phyloP scores from a whole-genome alignment of 805 yeast genomes.

The Candida maesae region DNA sequence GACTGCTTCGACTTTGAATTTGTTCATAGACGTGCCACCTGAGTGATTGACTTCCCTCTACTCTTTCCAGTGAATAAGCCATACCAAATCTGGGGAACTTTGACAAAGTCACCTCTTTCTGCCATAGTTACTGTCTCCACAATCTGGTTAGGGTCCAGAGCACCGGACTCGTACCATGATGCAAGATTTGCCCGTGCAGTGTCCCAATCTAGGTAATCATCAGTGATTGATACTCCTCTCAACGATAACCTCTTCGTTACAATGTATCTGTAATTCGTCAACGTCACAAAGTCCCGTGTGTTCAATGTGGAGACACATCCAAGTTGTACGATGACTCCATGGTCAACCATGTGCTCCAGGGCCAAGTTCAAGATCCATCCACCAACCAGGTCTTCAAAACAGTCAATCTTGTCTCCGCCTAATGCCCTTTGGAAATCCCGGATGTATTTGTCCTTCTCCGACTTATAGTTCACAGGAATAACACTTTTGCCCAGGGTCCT shows the following conservation, averaged over 20 bases:
- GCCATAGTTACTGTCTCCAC: slow-evolving; percentile 36
- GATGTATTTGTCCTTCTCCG: slow-evolving; percentile 11
- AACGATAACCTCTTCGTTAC: background rate
- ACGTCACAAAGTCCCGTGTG: slow-evolving; percentile 43
- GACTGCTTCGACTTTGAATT: too few relatives aligned
- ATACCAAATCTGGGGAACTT: slow-evolving; percentile 45
- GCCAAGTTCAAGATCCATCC: slow-evolving; percentile 51
- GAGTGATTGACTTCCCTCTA: slow-evolving; percentile 46
- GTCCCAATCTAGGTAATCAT: background rate
- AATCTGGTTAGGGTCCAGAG: slow-evolving; percentile 34
- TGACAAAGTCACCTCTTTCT: slow-evolving; percentile 31
- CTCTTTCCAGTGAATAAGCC: slow-evolving; percentile 41
- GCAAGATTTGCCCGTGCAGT: slow-evolving; percentile 22
- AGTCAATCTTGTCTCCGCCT: slow-evolving; percentile 45
- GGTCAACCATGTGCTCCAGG: slow-evolving; percentile 30
- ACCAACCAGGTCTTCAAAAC: slow-evolving; percentile 59
- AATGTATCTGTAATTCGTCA: background rate
- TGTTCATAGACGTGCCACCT: background rate
- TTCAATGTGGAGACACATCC: slow-evolving; percentile 61
- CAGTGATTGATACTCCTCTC: background rate
- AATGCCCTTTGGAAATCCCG: slow-evolving; percentile 37
- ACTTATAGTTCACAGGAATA: background rate
- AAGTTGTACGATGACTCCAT: slow-evolving; percentile 48
- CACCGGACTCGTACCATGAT: slow-evolving; percentile 36
- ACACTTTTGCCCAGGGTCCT: slow-evolving; percentile 49